Evolutionary conservation across 2,329 filamentous ascomycete species (phyloP), one percentile per base, ranked within the genome.

Genomic region (Sporothrix schenckii): DNA sequence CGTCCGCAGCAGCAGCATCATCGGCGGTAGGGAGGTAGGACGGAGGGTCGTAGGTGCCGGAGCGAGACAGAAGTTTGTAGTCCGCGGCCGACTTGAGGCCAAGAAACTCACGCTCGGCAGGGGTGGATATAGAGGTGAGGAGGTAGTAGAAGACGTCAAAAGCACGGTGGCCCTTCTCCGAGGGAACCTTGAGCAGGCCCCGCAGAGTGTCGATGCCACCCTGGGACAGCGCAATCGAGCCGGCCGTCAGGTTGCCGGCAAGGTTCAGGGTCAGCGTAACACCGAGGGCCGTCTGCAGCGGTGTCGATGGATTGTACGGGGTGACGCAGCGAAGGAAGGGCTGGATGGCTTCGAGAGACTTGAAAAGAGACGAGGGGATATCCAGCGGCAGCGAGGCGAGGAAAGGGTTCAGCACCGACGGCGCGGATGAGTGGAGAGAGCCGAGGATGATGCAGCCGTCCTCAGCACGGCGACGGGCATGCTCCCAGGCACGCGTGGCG

Each of bases 131-230:
- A n/a, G 92, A 93, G 0, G 94, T 96, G 54, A 98, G 85, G 0
- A 99, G 88, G 76, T 97, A 98, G 82, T 99, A 98, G 78, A 99
- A 98, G 66, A 97, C 95, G 77, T 99, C 94, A 75, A 99, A 99
- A 3, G 94, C 95, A 73, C 95, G 90, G 80, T 93, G 93, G 14
- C 95, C 95, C 7, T 88, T 77, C 77, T 97, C 89, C 0, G 89
- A 80, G 0, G 95, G 92, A 19, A 99, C 88, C 70, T 91, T 89
- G 19, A 97, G 83, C 13, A 99, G 84, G 54, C 94, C 95, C 73
- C 88, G 88, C 24, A 85, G 81, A 0, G 93, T 95, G 78, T 99
- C 92, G 72, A 99, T 91, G 21, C 95, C 95, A 3, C 92, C 91
- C 52, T 93, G 91, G 0, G 94, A 94, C 9, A 99, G 82, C 34